These are phyloP conservation scores for Pochonia chlamydosporia DNA, from an alignment of 2,329 filamentous ascomycete species.

Conservation along the genomic window DNA sequence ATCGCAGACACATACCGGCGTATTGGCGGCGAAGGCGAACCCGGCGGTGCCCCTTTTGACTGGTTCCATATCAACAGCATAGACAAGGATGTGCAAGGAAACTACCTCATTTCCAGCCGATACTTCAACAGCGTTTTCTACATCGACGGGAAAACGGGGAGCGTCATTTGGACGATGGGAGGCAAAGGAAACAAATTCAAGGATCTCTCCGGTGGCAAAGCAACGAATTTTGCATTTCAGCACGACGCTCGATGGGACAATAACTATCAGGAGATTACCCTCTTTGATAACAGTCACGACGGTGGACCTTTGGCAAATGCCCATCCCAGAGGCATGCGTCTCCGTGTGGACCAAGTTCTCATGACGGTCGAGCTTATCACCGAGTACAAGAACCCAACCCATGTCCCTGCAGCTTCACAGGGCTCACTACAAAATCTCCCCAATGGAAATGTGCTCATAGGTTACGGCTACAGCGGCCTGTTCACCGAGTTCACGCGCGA, in stretches of 20 bases:
- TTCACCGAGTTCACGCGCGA: conserved; percentile 20
- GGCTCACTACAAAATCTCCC: conserved; percentile 21
- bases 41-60: conserved; percentile 14
- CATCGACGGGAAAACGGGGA: conserved; percentile 34
- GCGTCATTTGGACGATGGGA: conserved; percentile 45
- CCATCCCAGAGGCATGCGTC: conserved; percentile 17
- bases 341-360: conserved; percentile 5
- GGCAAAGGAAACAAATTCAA: conserved; percentile 34
- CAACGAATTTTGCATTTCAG: conserved; percentile 40
- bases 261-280: conserved; percentile 36
- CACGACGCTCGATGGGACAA: conserved; percentile 41
- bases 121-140: conserved; percentile 14
- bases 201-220: conserved; percentile 24
- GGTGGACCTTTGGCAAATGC: conserved; percentile 27
- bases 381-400: conserved; percentile 10
- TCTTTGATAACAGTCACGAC: conserved; percentile 48
- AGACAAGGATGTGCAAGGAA: conserved; percentile 28
- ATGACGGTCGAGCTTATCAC: conserved; percentile 6
- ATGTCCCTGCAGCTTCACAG: conserved; percentile 6
- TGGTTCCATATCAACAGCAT: conserved; percentile 29
- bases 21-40: conserved; percentile 18
- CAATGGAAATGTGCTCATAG: conserved; percentile 35
- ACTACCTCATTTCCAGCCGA: conserved; percentile 21
- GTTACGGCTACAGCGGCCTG: conserved; percentile 29
- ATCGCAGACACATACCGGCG: conserved; percentile 12